These are phyloP conservation scores for Termitomyces sp. DNA, from an alignment of 768 basidiomycete species.

Conservation along the genomic window DNA sequence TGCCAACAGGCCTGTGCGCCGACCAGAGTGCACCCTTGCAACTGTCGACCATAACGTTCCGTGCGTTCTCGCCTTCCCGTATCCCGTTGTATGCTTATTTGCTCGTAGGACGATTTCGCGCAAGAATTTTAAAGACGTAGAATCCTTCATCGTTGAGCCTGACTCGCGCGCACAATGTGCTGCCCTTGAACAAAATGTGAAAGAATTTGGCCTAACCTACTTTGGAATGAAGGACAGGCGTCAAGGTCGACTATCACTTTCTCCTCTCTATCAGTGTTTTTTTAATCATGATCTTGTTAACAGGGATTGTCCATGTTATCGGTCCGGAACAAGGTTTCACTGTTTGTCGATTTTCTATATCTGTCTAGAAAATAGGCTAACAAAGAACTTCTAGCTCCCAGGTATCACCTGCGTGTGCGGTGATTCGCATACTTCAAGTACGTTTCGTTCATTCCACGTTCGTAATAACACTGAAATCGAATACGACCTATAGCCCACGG, in stretches of 20 bases:
- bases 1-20: slow-evolving; percentile 71
- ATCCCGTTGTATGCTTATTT: background rate
- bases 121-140: slow-evolving; percentile 68
- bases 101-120: slow-evolving; percentile 59
- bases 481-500: slow-evolving; percentile 61
- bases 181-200: slow-evolving; percentile 85
- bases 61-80: slow-evolving; percentile 39
- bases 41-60: slow-evolving; percentile 88
- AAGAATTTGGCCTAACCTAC: slow-evolving; percentile 88
- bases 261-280: background rate
- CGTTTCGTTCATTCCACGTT: slow-evolving; percentile 20
- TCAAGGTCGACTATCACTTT: slow-evolving; percentile 51
- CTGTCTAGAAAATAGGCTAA: background rate
- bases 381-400: slow-evolving; percentile 45
- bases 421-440: slow-evolving; percentile 91
- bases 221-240: slow-evolving; percentile 88
- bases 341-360: slow-evolving; percentile 28
- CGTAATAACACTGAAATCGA: background rate
- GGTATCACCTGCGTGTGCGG: slow-evolving; percentile 86
- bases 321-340: slow-evolving; percentile 94
- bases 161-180: slow-evolving; percentile 81
- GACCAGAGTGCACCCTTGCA: slow-evolving; percentile 85
- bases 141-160: slow-evolving; percentile 74
- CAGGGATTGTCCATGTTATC: slow-evolving; percentile 84
- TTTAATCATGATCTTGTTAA: slow-evolving; percentile 3